Base-by-base conservation (phyloP, 805 yeast species). In the Maudiozyma turicensis region DNA sequence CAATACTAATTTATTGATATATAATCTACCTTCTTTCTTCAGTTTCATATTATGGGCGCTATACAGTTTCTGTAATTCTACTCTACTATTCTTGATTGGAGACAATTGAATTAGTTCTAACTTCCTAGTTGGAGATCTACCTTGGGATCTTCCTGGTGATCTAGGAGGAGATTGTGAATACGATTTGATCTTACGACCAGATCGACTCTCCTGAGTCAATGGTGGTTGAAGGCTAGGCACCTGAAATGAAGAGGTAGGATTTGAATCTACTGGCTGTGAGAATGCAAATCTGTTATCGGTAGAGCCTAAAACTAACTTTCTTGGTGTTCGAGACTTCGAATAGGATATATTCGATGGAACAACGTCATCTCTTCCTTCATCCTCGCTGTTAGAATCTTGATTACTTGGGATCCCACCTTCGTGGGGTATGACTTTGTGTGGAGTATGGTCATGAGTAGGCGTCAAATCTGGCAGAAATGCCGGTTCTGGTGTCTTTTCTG, bases 1-100 rank as follows among this genome's bases (percentile, higher is more conserved):
- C 40, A 95, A 72, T 1, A 83, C 84, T 30, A 93, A 67, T 55
- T 80, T 79, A 43, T 81, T 71, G 43, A 93, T 90, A 6, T 87
- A 93, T 29, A 93, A 66, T 44, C 99, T 71, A 31, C 54, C 58
- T 47, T 29, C 81, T 75, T 56, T 69, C 73, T 54, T 43, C 41
- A 50, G 49, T 55, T 63, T 48, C 46, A 50, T 43, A 54, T 50
- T 60, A 55, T 51, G 66, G 13, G 58, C 56, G 50, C 58, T 63
- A 48, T 59, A 60, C 14, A 58, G 49, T 50, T 48, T 65, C 50
- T 52, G 69, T 47, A 53, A 39, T 48, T 66, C 67, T 29, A 64
- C 58, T 14, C 71, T 63, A 14, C 61, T 57, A 43, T 63, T 65
- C 44, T 70, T 71, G 14, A 57, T 57, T 9, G 75, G 76, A 1